phyloP scores from a whole-genome alignment of 352 stramenopile genomes.

The Discostella stelligera region DNA sequence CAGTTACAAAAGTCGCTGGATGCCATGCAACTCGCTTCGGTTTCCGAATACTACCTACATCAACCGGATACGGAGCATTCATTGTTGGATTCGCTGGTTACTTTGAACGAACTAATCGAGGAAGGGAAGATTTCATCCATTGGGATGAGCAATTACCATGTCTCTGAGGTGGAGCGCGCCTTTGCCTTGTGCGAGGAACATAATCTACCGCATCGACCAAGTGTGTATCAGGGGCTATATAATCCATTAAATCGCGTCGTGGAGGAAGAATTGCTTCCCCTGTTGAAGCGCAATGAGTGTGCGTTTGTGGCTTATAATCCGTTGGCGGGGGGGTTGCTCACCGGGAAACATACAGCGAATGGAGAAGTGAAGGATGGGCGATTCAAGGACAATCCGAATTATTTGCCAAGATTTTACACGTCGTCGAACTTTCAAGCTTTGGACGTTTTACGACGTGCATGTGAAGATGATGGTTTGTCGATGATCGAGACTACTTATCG shows the following conservation, averaged over 20 bases:
- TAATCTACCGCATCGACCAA: constrained; percentile 67
- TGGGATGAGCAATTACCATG: constrained; percentile 84
- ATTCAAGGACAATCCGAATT: constrained; percentile 84
- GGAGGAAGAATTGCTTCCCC: constrained; percentile 80
- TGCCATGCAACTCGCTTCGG: constrained; percentile 44
- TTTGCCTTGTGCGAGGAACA: constrained; percentile 81
- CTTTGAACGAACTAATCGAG: constrained; percentile 64
- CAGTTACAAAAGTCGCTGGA: constrained; percentile 78
- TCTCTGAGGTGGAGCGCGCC: constrained; percentile 74
- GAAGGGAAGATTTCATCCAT: constrained; percentile 73
- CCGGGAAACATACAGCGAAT: constrained; percentile 72
- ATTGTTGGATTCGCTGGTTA: constrained; percentile 75
- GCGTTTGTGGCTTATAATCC: constrained; percentile 86
- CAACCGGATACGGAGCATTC: constrained; percentile 79
- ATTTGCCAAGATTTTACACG: constrained; percentile 84
- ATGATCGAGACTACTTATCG: constrained; percentile 81
- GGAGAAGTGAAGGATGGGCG: constrained; percentile 55
- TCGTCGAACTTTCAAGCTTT: constrained; percentile 80
- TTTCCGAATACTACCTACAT: constrained; percentile 84
- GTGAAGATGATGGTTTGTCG: constrained; percentile 65
- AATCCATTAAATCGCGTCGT: constrained; percentile 84
- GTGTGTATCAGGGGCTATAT: constrained; percentile 86
- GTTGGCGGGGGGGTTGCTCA: constrained; percentile 81
- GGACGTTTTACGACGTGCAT: constrained; percentile 70
- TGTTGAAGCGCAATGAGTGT: constrained; percentile 73